These are phyloP conservation scores for Aspergillus sp. DNA, from an alignment of 2,329 filamentous ascomycete genomes.

Conservation along the genomic window DNA sequence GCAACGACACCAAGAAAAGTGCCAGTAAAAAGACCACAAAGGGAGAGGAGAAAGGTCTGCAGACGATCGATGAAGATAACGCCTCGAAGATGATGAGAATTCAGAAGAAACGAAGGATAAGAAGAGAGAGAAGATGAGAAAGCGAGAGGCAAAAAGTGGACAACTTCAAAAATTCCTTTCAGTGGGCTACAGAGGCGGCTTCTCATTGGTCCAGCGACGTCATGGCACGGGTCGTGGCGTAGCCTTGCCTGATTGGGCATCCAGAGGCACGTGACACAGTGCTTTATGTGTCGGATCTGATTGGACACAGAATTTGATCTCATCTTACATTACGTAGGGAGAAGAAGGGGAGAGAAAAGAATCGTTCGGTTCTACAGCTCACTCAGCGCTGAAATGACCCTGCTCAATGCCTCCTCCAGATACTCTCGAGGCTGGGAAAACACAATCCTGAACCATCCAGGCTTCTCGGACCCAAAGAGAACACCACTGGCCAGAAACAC, in stretches of 20 bases:
- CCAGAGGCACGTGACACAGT: constrained; percentile 11
- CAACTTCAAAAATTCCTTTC: constrained; percentile 18
- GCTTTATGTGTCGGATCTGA: constrained; percentile 6
- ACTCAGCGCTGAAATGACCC: constrained; percentile 18
- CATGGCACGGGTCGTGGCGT: constrained; percentile 20
- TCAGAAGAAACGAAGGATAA: not conserved
- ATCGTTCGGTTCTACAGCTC: no score
- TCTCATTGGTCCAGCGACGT: constrained; percentile 22
- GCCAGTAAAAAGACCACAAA: not conserved
- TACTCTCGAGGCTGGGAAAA: constrained; percentile 29
- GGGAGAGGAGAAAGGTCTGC: not conserved
- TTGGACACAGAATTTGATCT: no score
- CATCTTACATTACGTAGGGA: no score
- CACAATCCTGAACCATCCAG: constrained; percentile 42
- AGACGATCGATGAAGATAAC: no score
- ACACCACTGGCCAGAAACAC: constrained; percentile 33
- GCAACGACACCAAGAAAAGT: not conserved
- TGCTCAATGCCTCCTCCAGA: constrained; percentile 28
- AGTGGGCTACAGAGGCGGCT: constrained; percentile 13
- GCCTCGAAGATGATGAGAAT: no score
- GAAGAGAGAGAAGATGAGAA: constrained; percentile 2
- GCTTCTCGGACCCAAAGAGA: constrained; percentile 32
- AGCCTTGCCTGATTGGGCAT: constrained; percentile 16
- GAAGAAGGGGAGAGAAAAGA: no score
- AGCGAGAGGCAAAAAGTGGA: constrained; percentile 4